phyloP scores from a whole-genome alignment of 2,329 filamentous ascomycete species.

The Teratosphaeria zuluensis region DNA sequence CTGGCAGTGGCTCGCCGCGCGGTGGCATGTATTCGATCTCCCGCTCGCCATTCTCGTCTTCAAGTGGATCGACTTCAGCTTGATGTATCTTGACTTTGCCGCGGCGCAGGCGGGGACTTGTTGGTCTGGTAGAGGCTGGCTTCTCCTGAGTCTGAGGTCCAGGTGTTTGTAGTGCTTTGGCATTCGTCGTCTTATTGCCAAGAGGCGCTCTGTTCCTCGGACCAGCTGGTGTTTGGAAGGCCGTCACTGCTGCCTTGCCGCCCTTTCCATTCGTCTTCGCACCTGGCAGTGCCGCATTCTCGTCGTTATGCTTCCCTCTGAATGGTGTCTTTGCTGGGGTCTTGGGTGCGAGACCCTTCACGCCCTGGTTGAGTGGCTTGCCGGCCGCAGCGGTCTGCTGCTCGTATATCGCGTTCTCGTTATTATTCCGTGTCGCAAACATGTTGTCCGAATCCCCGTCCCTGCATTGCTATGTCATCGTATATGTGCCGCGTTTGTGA shows the following conservation, averaged over 20 bases:
- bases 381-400: conserved; percentile 61
- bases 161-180: conserved; percentile 60
- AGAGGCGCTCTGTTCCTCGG: conserved; percentile 68
- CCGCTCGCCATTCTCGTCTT: conserved; percentile 43
- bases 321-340: conserved; percentile 84
- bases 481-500: conserved; percentile 23
- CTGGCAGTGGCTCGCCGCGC: conserved; percentile 41
- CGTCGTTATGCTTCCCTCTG: conserved; percentile 60
- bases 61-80: conserved; percentile 32
- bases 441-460: conserved; percentile 39
- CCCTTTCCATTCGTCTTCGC: conserved; percentile 50
- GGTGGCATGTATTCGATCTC: conserved; percentile 90
- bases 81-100: conserved; percentile 54
- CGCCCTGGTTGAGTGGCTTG: conserved; percentile 61
- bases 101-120: conserved; percentile 47
- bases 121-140: conserved; percentile 39
- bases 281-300: conserved; percentile 61
- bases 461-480: neutral
- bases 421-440: conserved; percentile 65
- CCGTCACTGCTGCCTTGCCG: conserved; percentile 47
- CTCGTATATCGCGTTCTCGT: conserved; percentile 75
- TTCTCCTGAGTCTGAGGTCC: conserved; percentile 46
- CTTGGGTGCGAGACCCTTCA: conserved; percentile 56
- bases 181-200: conserved; percentile 93
- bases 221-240: conserved; percentile 76